Percentiles rank a stretch among this genome's conserved stretches.
These are phyloP conservation scores for Pholiota conissans DNA, from an alignment of 768 basidiomycete genomes.

Conservation along the genomic window DNA sequence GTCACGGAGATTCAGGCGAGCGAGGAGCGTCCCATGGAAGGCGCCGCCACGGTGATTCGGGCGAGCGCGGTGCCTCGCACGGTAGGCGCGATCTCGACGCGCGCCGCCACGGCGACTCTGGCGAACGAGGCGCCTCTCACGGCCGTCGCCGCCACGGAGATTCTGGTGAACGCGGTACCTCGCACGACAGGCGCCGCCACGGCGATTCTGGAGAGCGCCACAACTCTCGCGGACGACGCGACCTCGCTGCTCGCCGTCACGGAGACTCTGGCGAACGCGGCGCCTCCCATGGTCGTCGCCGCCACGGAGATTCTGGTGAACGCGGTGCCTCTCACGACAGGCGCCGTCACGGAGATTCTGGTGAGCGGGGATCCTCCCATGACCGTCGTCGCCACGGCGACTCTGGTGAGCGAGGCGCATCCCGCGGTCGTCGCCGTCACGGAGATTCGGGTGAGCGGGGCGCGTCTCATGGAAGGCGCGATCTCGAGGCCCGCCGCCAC, in stretches of 20 bases:
- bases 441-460: slow-evolving; percentile 1
- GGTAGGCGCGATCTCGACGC: neutral
- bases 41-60: neutral
- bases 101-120: slow-evolving; percentile 8
- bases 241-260: slow-evolving; percentile 2
- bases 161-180: slow-evolving; percentile 2
- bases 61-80: too few relatives aligned
- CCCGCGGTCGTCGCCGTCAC: slow-evolving; percentile 2
- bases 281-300: slow-evolving; percentile 4
- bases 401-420: neutral
- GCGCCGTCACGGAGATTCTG: slow-evolving; percentile 15
- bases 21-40: neutral
- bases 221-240: neutral
- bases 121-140: neutral
- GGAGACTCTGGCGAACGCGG: slow-evolving; percentile 6
- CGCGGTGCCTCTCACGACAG: slow-evolving; percentile 5
- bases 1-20: slow-evolving; percentile 13
- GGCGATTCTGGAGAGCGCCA: slow-evolving; percentile 7
- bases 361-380: neutral
- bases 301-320: slow-evolving; percentile 9
- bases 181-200: slow-evolving; percentile 13
- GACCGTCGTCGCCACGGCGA: slow-evolving; percentile 2
- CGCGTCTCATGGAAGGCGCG: slow-evolving; percentile 6
- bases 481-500: slow-evolving; percentile 15
- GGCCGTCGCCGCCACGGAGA: slow-evolving; percentile 12